Evolutionary conservation across 2,329 filamentous ascomycete species (phyloP).

Genomic region (Calonectria henricotiae): DNA sequence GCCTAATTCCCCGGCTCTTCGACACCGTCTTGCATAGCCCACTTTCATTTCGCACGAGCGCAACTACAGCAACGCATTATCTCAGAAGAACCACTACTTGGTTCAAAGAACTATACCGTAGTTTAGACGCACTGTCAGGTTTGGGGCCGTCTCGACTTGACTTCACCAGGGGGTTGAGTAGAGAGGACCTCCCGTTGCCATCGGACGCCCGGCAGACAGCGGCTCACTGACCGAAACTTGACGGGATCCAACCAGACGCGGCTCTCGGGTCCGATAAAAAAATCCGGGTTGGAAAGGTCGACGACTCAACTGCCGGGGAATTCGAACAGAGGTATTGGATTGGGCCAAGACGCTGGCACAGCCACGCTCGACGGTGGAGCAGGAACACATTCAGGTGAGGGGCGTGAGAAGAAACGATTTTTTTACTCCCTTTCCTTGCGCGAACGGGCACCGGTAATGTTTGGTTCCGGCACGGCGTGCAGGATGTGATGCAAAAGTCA

Average conservation of each 20-base stretch:
- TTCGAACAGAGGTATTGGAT: conserved; percentile 11
- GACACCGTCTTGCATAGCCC: conserved; percentile 31
- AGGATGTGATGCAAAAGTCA: conserved; percentile 15
- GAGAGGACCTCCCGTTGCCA: background rate
- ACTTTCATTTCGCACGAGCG: conserved; percentile 26
- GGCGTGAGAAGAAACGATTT: background rate
- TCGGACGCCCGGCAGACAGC: background rate
- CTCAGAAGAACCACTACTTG: background rate
- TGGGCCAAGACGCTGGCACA: conserved; percentile 25
- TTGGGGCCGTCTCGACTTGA: background rate
- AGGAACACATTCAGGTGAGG: conserved; percentile 3
- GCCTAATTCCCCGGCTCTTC: background rate
- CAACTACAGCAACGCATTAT: background rate
- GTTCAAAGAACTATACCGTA: background rate
- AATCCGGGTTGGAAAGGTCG: background rate
- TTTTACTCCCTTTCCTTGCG: background rate
- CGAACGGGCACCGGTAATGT: background rate
- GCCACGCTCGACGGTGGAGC: conserved; percentile 31
- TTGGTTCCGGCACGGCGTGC: conserved; percentile 14
- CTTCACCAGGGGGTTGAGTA: background rate
- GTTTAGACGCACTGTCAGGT: background rate
- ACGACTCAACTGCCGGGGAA: conserved; percentile 1
- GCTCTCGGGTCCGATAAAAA: background rate
- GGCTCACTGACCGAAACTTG: conserved; percentile 8
- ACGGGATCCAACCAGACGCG: conserved; percentile 3